Conservation (phyloP, 169 alveolate genomes). For the Pseudocohnilembus persalinus region DNA sequence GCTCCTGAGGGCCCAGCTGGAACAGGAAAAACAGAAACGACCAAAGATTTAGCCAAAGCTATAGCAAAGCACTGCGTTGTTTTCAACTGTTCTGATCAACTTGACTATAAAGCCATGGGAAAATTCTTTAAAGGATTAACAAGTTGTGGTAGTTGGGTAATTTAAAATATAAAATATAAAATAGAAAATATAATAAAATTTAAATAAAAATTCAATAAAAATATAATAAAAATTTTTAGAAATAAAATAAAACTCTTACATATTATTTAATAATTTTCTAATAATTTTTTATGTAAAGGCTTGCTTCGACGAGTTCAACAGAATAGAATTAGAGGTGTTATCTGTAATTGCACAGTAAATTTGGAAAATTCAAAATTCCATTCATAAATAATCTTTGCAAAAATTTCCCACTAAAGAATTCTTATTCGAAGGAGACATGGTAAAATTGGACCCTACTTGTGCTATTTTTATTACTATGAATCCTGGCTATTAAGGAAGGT, state of each 20-base stretch:
- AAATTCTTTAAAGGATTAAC: slow-evolving; percentile 79
- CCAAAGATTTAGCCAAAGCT: slow-evolving; percentile 77
- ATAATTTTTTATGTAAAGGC: slow-evolving; percentile 7
- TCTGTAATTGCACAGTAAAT: slow-evolving; percentile 77
- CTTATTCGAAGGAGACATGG: slow-evolving; percentile 71
- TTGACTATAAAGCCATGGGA: slow-evolving; percentile 69
- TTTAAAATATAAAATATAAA: no score
- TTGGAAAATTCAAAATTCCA: slow-evolving; percentile 52
- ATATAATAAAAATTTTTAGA: no score
- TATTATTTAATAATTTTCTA: slow-evolving; percentile 42
- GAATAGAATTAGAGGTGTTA: slow-evolving; percentile 79
- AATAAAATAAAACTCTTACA: no score
- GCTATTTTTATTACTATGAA: slow-evolving; percentile 85
- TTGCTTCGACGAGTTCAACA: slow-evolving; percentile 83
- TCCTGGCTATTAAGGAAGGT: slow-evolving; percentile 81
- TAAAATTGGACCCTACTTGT: slow-evolving; percentile 81
- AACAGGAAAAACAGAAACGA: slow-evolving; percentile 82
- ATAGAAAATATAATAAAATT: no score
- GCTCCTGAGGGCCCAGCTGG: slow-evolving; percentile 88
- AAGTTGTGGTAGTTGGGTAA: slow-evolving; percentile 68
- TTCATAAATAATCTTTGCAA: slow-evolving; percentile 24
- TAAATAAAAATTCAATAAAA: no score
- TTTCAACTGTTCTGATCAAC: slow-evolving; percentile 70
- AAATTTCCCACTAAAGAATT: slow-evolving; percentile 61
- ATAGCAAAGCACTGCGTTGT: slow-evolving; percentile 75